Evolutionary conservation across 257 asterid species (phyloP).

Genomic region (Fraxinus anomala): DNA sequence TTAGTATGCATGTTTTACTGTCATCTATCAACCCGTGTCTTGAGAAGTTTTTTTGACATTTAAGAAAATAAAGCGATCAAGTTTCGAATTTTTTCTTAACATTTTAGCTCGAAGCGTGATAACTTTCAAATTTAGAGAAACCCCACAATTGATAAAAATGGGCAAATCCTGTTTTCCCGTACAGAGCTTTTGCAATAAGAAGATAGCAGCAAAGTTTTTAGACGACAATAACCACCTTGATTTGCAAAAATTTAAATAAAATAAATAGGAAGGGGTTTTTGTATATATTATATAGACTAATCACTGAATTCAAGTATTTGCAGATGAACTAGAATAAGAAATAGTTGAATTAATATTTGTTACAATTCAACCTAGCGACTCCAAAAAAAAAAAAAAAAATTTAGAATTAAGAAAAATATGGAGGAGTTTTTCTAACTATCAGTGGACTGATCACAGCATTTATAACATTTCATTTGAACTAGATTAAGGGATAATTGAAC

Average conservation of each 20-base stretch:
- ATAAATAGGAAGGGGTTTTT: not conserved
- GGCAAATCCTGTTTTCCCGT: not conserved
- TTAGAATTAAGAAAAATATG: not conserved
- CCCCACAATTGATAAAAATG: not conserved
- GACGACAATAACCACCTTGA: not conserved
- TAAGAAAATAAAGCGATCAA: not conserved
- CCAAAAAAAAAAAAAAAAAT: no score
- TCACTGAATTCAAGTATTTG: not conserved
- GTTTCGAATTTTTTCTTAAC: not conserved
- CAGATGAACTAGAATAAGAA: not conserved
- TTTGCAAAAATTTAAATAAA: not conserved
- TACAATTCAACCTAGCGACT: no score
- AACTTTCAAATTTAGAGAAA: not conserved
- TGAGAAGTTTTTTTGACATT: no score
- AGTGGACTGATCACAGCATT: not conserved
- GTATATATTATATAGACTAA: not conserved
- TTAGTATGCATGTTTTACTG: not conserved
- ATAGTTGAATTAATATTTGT: not conserved
- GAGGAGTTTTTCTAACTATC: not conserved
- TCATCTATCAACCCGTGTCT: not conserved
- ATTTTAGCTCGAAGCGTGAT: not conserved
- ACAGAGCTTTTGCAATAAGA: not conserved
- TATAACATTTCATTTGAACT: not conserved
- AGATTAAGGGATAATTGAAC: not conserved
- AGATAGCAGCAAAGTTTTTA: not conserved